Evolutionary conservation across 1,139 yeast species (phyloP), one percentile per base, ranked within the genome.

Genomic region (Tardiomyces depauwii): DNA sequence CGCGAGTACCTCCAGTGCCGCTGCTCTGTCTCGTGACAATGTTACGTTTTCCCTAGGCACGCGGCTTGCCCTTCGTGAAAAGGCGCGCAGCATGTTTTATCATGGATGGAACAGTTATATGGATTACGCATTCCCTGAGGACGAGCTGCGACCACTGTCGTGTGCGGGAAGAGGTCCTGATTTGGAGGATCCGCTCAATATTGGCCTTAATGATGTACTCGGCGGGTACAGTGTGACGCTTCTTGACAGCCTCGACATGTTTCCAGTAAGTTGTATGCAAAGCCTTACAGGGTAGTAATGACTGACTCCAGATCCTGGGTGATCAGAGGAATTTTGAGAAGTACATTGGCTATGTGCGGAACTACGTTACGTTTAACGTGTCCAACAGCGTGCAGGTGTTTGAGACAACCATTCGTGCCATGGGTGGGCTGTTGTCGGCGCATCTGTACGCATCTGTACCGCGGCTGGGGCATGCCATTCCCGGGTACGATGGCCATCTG

Each of bases 31-130:
- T 6, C 32, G 12, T 11, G 32, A 13, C 14, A 13, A 12, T 11
- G 32, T 13, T 12, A 13, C 13, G 4, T 28, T 28, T 13, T 28
- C 32, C 12, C 32, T 3, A 11, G 32, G 14, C n/a, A 11, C n/a
- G 4, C 32, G 13, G 12, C 13, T 11, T 3, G 32, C 13, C 12
- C 32, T 28, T 13, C 32, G 32, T 4, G 32, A 11, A 11, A 13
- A 28, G 32, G 32, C 32, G 12, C 13, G 14, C 4, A 13, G 32
- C 6, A 28, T 88, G 45, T 86, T 88, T 55, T 64, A 76, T 48
- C 94, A 85, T 64, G 93, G 85, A 0, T 85, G 93, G 83, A 58
- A 70, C 45, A 73, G 80, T n/a, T 89, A 89, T 60, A 70, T 84
- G 68, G 62, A 66, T 1, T 58, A 72, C 56, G 96, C 88, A 1